Percentiles rank a stretch among this genome's conserved stretches.
phyloP scores from a whole-genome alignment of 805 yeast genomes.

The Sugiyamaella qingdaonensis region DNA sequence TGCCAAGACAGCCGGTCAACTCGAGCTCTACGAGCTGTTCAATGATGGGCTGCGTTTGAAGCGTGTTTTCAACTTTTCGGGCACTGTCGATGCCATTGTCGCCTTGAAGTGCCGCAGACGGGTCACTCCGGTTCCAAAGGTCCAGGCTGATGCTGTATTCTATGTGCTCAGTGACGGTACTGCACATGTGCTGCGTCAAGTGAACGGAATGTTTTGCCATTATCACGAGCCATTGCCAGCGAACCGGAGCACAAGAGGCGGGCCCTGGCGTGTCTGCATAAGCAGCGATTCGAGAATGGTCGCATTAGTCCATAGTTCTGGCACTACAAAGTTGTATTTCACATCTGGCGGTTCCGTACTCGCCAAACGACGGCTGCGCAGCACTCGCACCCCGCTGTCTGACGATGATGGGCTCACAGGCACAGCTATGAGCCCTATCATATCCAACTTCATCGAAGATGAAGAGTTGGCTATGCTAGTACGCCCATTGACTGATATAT shows the following conservation, averaged over 20 bases:
- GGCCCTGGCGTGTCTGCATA: neutral
- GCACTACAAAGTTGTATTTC: neutral
- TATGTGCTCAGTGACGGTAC: constrained; percentile 3
- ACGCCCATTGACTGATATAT: too few species aligned
- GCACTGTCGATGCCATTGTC: neutral
- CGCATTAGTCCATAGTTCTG: neutral
- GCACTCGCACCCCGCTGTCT: neutral
- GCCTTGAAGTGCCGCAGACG: neutral
- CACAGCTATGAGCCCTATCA: too few species aligned
- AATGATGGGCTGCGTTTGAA: constrained; percentile 3
- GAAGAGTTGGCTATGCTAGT: too few species aligned
- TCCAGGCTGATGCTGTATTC: neutral
- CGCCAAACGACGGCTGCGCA: neutral
- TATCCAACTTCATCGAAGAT: too few species aligned
- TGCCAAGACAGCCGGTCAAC: constrained; percentile 4
- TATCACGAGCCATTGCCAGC: neutral
- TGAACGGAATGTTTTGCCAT: neutral
- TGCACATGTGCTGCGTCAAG: neutral
- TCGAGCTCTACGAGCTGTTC: constrained; percentile 9
- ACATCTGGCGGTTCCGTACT: neutral
- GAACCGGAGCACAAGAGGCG: neutral
- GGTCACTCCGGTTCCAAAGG: neutral
- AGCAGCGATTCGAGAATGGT: neutral
- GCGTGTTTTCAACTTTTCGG: neutral
- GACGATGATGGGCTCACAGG: too few species aligned